phyloP scores from a whole-genome alignment of 768 basidiomycete species.

The Lactarius akahatsu region DNA sequence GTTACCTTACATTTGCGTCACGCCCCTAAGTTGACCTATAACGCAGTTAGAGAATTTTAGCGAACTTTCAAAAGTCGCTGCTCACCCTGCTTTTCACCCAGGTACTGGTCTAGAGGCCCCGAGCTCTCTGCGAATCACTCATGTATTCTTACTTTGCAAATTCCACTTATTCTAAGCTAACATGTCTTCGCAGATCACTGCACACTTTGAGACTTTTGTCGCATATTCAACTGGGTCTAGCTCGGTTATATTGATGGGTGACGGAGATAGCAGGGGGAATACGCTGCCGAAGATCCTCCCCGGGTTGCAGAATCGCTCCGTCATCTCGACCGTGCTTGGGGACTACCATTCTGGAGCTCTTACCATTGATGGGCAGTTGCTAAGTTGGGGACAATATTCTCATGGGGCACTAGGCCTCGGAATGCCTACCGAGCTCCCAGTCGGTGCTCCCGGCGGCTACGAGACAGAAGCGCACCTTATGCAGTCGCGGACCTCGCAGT shows the following conservation, averaged over 20 bases:
- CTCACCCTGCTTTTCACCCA: slow-evolving; percentile 45
- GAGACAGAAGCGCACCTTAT: slow-evolving; percentile 38
- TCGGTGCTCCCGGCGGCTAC: slow-evolving; percentile 64
- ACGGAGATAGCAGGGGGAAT: slow-evolving; percentile 44
- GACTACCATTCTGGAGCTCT: slow-evolving; percentile 92
- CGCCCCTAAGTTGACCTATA: slow-evolving; percentile 8
- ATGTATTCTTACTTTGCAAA: slow-evolving; percentile 46
- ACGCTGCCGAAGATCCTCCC: slow-evolving; percentile 63
- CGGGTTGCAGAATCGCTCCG: slow-evolving; percentile 67
- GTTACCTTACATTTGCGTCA: background rate
- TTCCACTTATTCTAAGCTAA: slow-evolving; percentile 9
- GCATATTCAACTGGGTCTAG: slow-evolving; percentile 71
- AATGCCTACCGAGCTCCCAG: slow-evolving; percentile 54
- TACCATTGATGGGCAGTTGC: slow-evolving; percentile 69
- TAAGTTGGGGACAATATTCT: slow-evolving; percentile 80
- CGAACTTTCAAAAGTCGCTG: slow-evolving; percentile 52
- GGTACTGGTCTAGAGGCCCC: slow-evolving; percentile 38
- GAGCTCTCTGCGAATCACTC: slow-evolving; percentile 63
- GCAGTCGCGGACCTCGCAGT: slow-evolving; percentile 31
- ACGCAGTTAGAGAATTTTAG: slow-evolving; percentile 72
- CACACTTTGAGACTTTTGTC: slow-evolving; percentile 78
- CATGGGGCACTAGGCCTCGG: slow-evolving; percentile 85
- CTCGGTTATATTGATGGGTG: slow-evolving; percentile 76
- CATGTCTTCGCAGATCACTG: slow-evolving; percentile 63
- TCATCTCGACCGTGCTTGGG: slow-evolving; percentile 87